These are phyloP conservation scores for Ilex paraguariensis DNA, from an alignment of 305 asterid species.

Conservation along the genomic window DNA sequence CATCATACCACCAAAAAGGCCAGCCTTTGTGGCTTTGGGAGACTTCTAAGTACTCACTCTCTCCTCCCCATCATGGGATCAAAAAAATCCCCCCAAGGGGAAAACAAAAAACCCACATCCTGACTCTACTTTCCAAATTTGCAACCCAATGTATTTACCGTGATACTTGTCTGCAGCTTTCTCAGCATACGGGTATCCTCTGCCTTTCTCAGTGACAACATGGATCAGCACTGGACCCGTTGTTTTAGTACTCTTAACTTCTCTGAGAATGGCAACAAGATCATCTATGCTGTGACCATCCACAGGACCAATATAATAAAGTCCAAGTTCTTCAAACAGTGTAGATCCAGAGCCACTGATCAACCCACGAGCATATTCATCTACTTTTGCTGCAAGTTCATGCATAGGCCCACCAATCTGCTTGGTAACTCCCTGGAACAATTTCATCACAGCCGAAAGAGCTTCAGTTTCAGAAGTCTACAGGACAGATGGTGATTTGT, in stretches of 20 bases:
- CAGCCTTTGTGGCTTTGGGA: too few species aligned
- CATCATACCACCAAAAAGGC: too few species aligned
- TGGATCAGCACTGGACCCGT: conserved; percentile 95
- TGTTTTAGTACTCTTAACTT: conserved; percentile 81
- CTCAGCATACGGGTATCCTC: conserved; percentile 96
- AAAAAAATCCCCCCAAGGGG: too few species aligned
- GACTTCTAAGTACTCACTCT: too few species aligned
- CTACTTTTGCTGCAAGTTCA: conserved; percentile 94
- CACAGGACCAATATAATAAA: conserved; percentile 93
- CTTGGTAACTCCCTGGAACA: conserved; percentile 87
- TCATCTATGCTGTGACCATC: conserved; percentile 93
- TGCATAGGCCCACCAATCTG: conserved; percentile 97
- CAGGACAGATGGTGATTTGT: too few species aligned
- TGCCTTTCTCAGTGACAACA: conserved; percentile 91
- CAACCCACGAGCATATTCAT: conserved; percentile 95
- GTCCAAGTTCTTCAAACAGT: conserved; percentile 89
- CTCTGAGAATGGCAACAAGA: conserved; percentile 66
- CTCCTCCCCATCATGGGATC: too few species aligned
- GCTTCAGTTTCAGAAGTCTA: not conserved
- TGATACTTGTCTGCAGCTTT: conserved; percentile 94
- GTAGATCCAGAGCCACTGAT: conserved; percentile 92
- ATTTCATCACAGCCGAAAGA: conserved; percentile 15
- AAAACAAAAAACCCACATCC: too few species aligned
- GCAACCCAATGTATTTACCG: conserved; percentile 32
- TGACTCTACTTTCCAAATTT: too few species aligned